Evolutionary conservation across 352 stramenopile genomes (phyloP).

Genomic region (Phytopythium mirpurense): DNA sequence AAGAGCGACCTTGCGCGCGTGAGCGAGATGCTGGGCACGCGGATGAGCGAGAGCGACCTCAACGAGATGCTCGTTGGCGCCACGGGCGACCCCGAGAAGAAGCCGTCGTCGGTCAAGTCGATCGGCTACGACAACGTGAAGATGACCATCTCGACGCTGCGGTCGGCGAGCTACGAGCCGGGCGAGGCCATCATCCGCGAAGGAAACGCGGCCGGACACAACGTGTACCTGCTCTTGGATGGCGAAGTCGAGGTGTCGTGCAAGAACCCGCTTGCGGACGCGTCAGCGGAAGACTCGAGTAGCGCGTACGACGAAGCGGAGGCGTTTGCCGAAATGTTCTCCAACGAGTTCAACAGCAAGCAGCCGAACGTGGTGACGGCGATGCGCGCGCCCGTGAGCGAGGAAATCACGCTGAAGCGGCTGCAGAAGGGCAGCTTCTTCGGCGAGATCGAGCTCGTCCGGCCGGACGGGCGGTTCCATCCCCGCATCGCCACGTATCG

Average conservation of each 20-base stretch:
- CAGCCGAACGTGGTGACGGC: constrained; percentile 14
- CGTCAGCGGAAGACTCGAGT: constrained; percentile 7
- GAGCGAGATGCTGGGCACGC: constrained; percentile 61
- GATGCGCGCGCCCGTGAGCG: constrained; percentile 8
- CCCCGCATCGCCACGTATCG: constrained; percentile 70
- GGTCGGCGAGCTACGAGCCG: constrained; percentile 54
- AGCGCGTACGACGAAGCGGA: constrained; percentile 20
- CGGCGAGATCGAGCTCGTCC: constrained; percentile 72
- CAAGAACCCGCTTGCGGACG: constrained; percentile 62
- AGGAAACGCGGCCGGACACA: constrained; percentile 56
- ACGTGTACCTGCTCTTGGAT: constrained; percentile 75
- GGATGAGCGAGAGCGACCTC: constrained; percentile 68
- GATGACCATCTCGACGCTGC: constrained; percentile 74
- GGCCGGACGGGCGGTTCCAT: constrained; percentile 57
- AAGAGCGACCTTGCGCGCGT: constrained; percentile 72
- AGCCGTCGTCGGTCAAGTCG: constrained; percentile 34
- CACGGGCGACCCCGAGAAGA: constrained; percentile 67
- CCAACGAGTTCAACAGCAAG: constrained; percentile 18
- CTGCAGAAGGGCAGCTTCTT: constrained; percentile 76
- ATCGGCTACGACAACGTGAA: constrained; percentile 81
- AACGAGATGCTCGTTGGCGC: constrained; percentile 82
- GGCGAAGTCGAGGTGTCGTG: constrained; percentile 75
- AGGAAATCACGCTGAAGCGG: constrained; percentile 54
- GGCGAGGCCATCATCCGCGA: constrained; percentile 75
- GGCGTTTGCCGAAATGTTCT: constrained; percentile 24